Evolutionary conservation across 2,329 filamentous ascomycete genomes (phyloP).

Genomic region (Alternaria sp.): DNA sequence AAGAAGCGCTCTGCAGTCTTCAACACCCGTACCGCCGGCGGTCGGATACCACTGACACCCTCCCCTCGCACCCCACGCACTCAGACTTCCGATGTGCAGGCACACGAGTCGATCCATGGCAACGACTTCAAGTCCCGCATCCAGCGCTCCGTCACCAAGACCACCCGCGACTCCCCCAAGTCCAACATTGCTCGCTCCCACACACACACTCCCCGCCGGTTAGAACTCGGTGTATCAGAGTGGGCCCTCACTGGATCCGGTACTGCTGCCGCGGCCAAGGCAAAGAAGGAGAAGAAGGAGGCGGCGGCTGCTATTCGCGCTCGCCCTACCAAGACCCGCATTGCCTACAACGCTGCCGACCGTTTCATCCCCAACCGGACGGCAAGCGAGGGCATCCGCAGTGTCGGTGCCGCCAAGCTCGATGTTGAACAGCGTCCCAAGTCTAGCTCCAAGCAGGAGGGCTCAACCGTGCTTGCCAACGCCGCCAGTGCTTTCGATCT

Average conservation of each 20-base stretch:
- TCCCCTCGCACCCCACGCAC: conserved; percentile 75
- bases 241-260: conserved; percentile 90
- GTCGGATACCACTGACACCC: conserved; percentile 92
- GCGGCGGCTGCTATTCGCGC: conserved; percentile 35
- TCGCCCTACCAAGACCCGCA: conserved; percentile 50
- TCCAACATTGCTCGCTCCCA: conserved; percentile 85
- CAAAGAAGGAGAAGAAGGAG: conserved; percentile 50
- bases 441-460: conserved; percentile 73
- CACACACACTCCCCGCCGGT: conserved; percentile 76
- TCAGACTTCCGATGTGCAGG: conserved; percentile 56
- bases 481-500: conserved; percentile 74
- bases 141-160: conserved; percentile 72
- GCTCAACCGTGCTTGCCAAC: conserved; percentile 78
- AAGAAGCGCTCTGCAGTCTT: conserved; percentile 96
- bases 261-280: conserved; percentile 50
- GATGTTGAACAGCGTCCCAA: conserved; percentile 70
- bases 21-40: conserved; percentile 89
- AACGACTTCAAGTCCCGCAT: conserved; percentile 82
- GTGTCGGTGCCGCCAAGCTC: conserved; percentile 83
- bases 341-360: conserved; percentile 75
- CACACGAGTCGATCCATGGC: conserved; percentile 74
- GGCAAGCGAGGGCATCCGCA: conserved; percentile 87
- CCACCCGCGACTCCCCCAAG: conserved; percentile 86
- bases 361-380: conserved; percentile 95
- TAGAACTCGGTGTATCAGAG: conserved; percentile 92